phyloP scores from a whole-genome alignment of 2,329 filamentous ascomycete species.

The Teratosphaeria destructans region DNA sequence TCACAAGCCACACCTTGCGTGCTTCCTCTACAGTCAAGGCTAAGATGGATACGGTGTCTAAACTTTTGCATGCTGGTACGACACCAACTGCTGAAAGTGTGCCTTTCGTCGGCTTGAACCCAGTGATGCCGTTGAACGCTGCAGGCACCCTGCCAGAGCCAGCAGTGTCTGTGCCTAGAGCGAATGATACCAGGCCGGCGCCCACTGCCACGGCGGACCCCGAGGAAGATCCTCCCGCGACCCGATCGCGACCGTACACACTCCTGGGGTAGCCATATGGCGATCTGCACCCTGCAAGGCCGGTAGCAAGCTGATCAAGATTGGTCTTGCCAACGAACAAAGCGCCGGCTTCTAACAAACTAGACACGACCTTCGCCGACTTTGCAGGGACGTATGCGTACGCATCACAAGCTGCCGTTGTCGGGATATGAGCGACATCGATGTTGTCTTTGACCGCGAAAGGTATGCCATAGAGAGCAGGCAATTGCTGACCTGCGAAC shows the following conservation, averaged over 20 bases:
- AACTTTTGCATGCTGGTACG: constrained; percentile 45
- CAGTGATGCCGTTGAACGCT: constrained; percentile 45
- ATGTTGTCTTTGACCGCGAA: constrained; percentile 50
- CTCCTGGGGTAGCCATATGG: constrained; percentile 48
- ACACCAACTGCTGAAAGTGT: constrained; percentile 41
- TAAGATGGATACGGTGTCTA: constrained; percentile 49
- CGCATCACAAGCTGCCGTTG: constrained; percentile 43
- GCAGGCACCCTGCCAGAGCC: constrained; percentile 45
- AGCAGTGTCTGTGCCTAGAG: constrained; percentile 48
- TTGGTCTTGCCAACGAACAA: constrained; percentile 52
- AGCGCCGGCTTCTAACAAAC: constrained; percentile 42
- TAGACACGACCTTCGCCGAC: constrained; percentile 43
- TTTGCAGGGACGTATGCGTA: constrained; percentile 37
- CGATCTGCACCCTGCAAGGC: constrained; percentile 48
- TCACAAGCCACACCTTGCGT: constrained; percentile 38
- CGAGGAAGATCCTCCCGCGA: constrained; percentile 48
- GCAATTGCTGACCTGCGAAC: constrained; percentile 32
- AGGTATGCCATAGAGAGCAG: constrained; percentile 46
- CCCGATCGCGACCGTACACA: constrained; percentile 39
- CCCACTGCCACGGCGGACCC: constrained; percentile 47
- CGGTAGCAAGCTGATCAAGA: constrained; percentile 53
- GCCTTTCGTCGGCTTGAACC: constrained; percentile 41
- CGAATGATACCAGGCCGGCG: constrained; percentile 44
- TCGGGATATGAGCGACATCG: constrained; percentile 41
- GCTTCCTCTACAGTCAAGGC: constrained; percentile 41